Evolutionary conservation across 495 filamentous ascomycete species (phyloP).

Genomic region (Monascus purpureus): DNA sequence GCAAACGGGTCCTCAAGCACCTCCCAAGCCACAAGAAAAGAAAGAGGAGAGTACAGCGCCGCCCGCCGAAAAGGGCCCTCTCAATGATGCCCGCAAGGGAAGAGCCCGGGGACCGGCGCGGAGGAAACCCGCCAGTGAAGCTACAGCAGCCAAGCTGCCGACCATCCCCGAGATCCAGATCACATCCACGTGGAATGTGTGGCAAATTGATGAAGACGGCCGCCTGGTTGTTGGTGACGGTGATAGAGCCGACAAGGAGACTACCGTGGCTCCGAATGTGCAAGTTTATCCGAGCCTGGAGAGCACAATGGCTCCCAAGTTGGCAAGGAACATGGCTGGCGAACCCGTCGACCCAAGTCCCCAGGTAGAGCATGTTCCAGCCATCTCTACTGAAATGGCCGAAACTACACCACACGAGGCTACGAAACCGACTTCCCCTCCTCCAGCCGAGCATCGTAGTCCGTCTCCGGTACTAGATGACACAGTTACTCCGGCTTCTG

Average conservation of each 20-base stretch:
- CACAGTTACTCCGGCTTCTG: neutral
- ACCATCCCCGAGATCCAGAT: constrained; percentile 32
- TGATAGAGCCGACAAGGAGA: constrained; percentile 9
- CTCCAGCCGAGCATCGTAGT: neutral
- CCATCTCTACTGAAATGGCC: neutral
- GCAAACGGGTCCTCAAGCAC: constrained; percentile 64
- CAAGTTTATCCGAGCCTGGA: constrained; percentile 12
- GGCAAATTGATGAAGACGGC: constrained; percentile 34
- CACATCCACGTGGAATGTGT: constrained; percentile 35
- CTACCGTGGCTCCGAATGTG: constrained; percentile 6
- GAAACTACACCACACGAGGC: constrained; percentile 1
- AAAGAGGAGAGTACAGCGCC: constrained; percentile 38
- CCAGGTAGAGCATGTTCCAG: neutral
- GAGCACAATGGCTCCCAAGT: constrained; percentile 16
- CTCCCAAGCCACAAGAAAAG: constrained; percentile 56
- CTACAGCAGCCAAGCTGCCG: constrained; percentile 14
- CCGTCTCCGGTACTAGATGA: neutral
- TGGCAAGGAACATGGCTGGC: constrained; percentile 43
- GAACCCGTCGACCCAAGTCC: constrained; percentile 30
- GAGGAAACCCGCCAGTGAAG: constrained; percentile 47
- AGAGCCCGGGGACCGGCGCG: constrained; percentile 78
- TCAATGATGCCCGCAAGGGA: constrained; percentile 78
- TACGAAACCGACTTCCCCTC: neutral
- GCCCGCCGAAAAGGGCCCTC: constrained; percentile 58
- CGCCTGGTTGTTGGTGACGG: constrained; percentile 23